Base-by-base conservation (phyloP, 768 basidiomycete species). In the Sistotremastrum suecicum region DNA sequence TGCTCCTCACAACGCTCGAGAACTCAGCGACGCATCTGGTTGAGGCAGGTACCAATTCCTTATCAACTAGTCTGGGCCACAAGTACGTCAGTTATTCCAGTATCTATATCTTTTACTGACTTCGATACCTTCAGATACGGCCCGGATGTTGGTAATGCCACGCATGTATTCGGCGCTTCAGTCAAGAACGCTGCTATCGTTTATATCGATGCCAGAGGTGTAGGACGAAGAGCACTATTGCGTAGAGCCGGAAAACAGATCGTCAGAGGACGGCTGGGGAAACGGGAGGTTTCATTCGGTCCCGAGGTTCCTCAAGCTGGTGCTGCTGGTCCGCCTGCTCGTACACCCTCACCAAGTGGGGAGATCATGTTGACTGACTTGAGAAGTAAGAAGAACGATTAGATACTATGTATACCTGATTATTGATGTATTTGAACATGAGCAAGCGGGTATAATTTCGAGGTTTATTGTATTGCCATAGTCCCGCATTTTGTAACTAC, bases 131-230 rank as follows among this genome's bases (percentile, higher is more conserved):
- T 42, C 35, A 74, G 71, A 51, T 83, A 80, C 54, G 84, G 83
- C 3, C 56, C 71, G 0, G 76, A 80, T 43, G 80, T 77, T 5
- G 79, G 68, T 7, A 66, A 76, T 39, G 74, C 70, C 12, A 75
- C 78, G 2, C 59, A 69, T 42, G 61, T 82, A 44, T 63, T 80
- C 47, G 74, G 79, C 5, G 78, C 76, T 5, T 76, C 78, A 0
- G 79, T 78, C 34, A 66, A 74, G 49, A 86, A 87, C 60, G 75
- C 83, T 8, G 78, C 72, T 3, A 65, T 86, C 35, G 79, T 88
- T 20, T 88, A 86, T 60, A 71, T 87, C 37, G 84, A 87, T 57
- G 69, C 81, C 66, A 62, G 69, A 2, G 83, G 83, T 0, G 74
- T 88, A 35, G 83, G 82, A 6, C 65, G 82, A 47, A 65, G 74